A percentile compares a stretch with the other conserved stretches of the same genome.
phyloP scores from a whole-genome alignment of 2,329 filamentous ascomycete species.

The Tolypocladium album region DNA sequence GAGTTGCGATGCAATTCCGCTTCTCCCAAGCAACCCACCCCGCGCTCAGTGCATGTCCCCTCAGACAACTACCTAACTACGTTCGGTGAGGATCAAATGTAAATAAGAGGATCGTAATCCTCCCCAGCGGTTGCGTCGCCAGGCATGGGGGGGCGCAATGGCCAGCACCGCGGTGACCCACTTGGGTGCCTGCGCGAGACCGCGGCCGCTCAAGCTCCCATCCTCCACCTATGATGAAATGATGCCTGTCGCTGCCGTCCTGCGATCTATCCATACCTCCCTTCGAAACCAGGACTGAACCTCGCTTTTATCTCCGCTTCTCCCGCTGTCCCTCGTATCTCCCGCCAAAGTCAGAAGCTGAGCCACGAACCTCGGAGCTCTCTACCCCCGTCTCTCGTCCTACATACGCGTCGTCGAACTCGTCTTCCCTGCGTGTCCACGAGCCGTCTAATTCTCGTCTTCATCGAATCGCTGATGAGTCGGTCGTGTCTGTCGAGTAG shows the following conservation, averaged over 20 bases:
- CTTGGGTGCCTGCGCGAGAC: too few relatives aligned
- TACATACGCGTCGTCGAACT: not conserved
- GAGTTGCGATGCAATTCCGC: too few relatives aligned
- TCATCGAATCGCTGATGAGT: not conserved
- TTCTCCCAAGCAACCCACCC: too few relatives aligned
- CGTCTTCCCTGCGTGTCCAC: not conserved
- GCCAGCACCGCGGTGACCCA: not conserved
- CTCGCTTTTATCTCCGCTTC: not conserved
- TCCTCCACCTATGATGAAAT: not conserved
- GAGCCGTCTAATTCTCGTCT: not conserved
- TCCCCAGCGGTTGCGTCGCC: too few relatives aligned
- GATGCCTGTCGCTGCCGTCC: not conserved
- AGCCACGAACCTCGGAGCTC: not conserved
- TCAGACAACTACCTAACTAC: too few relatives aligned
- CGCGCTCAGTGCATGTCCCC: too few relatives aligned
- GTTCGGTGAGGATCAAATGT: too few relatives aligned
- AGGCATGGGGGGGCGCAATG: too few relatives aligned
- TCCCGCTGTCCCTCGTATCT: not conserved
- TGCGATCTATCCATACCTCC: not conserved
- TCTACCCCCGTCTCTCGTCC: not conserved
- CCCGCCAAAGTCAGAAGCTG: not conserved
- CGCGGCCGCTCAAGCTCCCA: not conserved
- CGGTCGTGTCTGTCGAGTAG: not conserved
- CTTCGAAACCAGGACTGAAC: not conserved
- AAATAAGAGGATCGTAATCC: too few relatives aligned